Evolutionary conservation across 139 green algal genomes (phyloP).

Genomic region (Yamagishiella unicocca): DNA sequence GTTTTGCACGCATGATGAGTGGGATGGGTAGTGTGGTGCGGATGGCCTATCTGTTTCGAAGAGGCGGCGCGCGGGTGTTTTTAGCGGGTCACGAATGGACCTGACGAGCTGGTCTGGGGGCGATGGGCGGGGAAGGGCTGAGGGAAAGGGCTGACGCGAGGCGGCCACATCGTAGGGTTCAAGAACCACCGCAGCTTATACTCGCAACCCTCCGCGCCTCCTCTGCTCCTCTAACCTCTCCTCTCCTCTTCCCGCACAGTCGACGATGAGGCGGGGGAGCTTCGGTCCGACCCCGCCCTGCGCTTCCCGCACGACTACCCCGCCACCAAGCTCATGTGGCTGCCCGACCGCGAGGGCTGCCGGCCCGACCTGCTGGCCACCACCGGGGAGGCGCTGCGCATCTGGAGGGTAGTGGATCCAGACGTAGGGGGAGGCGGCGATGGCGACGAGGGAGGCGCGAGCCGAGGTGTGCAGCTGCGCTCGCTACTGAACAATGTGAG

Average conservation of each 20-base stretch:
- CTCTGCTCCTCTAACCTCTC: neutral
- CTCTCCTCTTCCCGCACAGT: constrained; percentile 57
- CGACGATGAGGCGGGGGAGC: constrained; percentile 84
- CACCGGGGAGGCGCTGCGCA: constrained; percentile 90
- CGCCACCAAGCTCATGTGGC: constrained; percentile 82
- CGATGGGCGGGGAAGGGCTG: neutral
- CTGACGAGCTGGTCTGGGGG: too few relatives aligned
- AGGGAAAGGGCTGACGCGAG: neutral
- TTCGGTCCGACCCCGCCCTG: constrained; percentile 74
- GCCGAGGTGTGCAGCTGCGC: constrained; percentile 77
- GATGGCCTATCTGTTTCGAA: too few relatives aligned
- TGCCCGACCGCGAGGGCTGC: constrained; percentile 72
- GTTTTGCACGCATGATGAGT: too few relatives aligned
- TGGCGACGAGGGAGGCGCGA: constrained; percentile 53
- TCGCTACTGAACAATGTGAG: constrained; percentile 78
- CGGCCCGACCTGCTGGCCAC: constrained; percentile 93
- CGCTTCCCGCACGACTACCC: constrained; percentile 94
- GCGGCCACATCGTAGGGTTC: neutral
- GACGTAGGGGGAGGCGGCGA: constrained; percentile 64
- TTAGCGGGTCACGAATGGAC: too few relatives aligned
- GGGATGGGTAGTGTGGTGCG: too few relatives aligned
- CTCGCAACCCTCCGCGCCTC: neutral
- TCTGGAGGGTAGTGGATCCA: constrained; percentile 90
- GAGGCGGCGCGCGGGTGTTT: too few relatives aligned
- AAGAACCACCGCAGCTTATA: neutral